phyloP scores from a whole-genome alignment of 2,329 filamentous ascomycete species.

The Colletotrichum coccodes region DNA sequence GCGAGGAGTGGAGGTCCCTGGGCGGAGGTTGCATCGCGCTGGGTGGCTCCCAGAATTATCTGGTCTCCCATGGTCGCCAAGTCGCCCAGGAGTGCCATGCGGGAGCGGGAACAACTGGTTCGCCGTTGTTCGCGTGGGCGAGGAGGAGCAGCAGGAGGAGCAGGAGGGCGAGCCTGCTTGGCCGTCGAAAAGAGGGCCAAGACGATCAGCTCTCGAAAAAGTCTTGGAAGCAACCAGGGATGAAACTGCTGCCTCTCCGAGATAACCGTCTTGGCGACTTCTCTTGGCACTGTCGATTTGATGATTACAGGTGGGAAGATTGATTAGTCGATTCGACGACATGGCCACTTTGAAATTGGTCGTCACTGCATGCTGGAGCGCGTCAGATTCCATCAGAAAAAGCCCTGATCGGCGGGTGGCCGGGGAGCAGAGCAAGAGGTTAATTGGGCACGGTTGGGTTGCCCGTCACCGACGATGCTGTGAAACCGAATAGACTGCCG shows the following conservation, averaged over 20 bases:
- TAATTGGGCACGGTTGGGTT: neutral
- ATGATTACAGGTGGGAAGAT: neutral
- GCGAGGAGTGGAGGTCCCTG: neutral
- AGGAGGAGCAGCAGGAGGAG: too few species aligned
- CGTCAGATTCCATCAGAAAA: neutral
- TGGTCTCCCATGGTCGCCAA: neutral
- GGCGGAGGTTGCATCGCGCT: neutral
- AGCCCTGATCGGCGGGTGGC: neutral
- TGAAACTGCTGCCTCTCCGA: constrained; percentile 11
- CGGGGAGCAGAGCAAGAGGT: constrained; percentile 7
- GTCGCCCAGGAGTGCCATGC: neutral
- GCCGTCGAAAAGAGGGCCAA: neutral
- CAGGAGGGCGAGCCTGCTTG: neutral
- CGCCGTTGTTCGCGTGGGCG: neutral
- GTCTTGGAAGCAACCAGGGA: constrained; percentile 13
- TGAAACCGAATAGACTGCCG: neutral
- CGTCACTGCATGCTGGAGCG: neutral
- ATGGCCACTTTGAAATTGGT: neutral
- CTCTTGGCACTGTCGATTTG: constrained; percentile 10
- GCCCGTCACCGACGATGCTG: neutral
- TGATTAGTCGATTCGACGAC: neutral
- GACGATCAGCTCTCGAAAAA: constrained; percentile 5
- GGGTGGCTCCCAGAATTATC: neutral
- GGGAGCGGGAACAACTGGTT: neutral
- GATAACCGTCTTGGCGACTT: constrained; percentile 23